phyloP scores from a whole-genome alignment of 78 protist species.

The Capsaspora owczarzaki region DNA sequence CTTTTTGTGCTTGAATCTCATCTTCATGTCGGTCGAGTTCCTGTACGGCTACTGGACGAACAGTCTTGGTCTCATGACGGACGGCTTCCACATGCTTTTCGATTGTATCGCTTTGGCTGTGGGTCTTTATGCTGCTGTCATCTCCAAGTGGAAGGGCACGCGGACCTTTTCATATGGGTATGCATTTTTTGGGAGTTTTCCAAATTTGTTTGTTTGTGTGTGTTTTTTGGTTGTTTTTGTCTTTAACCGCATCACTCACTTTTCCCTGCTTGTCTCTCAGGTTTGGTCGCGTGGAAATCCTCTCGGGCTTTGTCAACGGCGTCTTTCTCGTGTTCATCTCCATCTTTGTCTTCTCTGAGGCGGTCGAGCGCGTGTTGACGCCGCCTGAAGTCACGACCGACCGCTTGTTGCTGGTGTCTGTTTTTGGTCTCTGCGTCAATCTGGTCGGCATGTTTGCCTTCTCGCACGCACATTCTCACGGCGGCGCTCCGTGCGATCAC shows the following conservation, averaged over 20 bases:
- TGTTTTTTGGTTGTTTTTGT: constrained; percentile 57
- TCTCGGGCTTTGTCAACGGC: constrained; percentile 88
- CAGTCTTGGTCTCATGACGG: constrained; percentile 83
- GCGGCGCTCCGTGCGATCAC: constrained; percentile 23
- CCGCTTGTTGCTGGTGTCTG: constrained; percentile 70
- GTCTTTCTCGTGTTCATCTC: constrained; percentile 76
- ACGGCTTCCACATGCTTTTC: constrained; percentile 92
- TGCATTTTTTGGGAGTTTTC: background rate
- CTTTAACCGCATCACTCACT: background rate
- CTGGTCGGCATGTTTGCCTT: constrained; percentile 80
- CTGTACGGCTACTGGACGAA: constrained; percentile 82
- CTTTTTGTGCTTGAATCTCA: constrained; percentile 64
- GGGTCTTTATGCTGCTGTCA: constrained; percentile 69
- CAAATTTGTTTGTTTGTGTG: background rate
- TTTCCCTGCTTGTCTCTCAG: constrained; percentile 7
- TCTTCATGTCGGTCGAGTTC: constrained; percentile 87
- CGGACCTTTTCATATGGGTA: constrained; percentile 69
- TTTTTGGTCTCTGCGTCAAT: constrained; percentile 84
- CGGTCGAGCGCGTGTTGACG: constrained; percentile 65
- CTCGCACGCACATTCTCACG: constrained; percentile 49
- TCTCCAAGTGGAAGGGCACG: constrained; percentile 61
- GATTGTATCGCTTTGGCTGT: constrained; percentile 82
- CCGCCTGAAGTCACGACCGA: constrained; percentile 75
- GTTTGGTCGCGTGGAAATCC: constrained; percentile 68
- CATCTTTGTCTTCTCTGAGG: constrained; percentile 64